Conservation (phyloP, 139 green algal genomes). For the Pedinophyceae sp. region DNA sequence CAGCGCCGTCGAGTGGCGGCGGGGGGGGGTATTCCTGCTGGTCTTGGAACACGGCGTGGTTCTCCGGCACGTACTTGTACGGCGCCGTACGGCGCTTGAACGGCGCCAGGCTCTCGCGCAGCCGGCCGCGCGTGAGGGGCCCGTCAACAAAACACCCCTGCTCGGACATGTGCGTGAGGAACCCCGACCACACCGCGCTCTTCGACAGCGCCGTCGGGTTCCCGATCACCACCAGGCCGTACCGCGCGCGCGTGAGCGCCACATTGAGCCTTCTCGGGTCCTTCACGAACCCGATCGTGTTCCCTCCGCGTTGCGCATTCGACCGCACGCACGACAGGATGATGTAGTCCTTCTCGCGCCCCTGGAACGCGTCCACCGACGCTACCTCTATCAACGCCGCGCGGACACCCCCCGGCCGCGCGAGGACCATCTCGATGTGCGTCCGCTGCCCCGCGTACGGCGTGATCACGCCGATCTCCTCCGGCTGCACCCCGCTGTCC, state of each 20-base stretch:
- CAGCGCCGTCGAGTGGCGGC: no score
- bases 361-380: conserved; percentile 72
- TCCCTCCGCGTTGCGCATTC: conserved; percentile 85
- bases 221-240: conserved; percentile 78
- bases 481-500: conserved; percentile 39
- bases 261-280: conserved; percentile 89
- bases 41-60: no score
- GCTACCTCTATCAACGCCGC: conserved; percentile 62
- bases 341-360: conserved; percentile 97
- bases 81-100: neutral
- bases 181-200: conserved; percentile 70
- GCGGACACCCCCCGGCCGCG: conserved; percentile 49
- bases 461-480: conserved; percentile 92
- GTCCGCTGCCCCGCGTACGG: conserved; percentile 95
- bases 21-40: no score
- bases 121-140: neutral
- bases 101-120: neutral
- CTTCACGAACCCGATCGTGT: conserved; percentile 90
- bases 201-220: conserved; percentile 54
- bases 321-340: conserved; percentile 89
- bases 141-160: conserved; percentile 75
- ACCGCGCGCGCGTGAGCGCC: conserved; percentile 85
- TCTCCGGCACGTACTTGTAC: neutral
- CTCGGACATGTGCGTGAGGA: conserved; percentile 84
- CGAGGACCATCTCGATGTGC: conserved; percentile 63